phyloP scores from a whole-genome alignment of 495 filamentous ascomycete genomes.

The Hypoxylon intermedium region DNA sequence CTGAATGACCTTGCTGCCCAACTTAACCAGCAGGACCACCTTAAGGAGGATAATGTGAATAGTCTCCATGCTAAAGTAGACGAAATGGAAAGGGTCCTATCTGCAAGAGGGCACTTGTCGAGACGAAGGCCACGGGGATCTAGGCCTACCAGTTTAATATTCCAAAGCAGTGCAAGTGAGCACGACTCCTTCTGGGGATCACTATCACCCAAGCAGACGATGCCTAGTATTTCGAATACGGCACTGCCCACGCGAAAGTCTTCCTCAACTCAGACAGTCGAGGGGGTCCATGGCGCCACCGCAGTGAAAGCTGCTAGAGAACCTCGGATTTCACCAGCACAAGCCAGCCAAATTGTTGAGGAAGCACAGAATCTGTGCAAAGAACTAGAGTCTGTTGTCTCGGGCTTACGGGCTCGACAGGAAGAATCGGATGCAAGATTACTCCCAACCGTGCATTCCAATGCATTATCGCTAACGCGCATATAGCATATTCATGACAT shows the following conservation, averaged over 20 bases:
- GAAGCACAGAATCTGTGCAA: constrained; percentile 51
- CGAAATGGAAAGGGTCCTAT: constrained; percentile 52
- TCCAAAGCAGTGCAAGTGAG: constrained; percentile 13
- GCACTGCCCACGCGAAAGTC: constrained; percentile 22
- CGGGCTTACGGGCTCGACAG: constrained; percentile 50
- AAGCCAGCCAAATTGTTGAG: constrained; percentile 44
- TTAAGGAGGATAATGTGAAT: constrained; percentile 42
- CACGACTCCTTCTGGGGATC: constrained; percentile 33
- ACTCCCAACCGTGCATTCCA: constrained; percentile 1
- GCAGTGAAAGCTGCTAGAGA: not conserved
- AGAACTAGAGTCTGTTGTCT: constrained; percentile 47
- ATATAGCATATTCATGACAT: constrained; percentile 61
- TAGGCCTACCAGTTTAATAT: constrained; percentile 23
- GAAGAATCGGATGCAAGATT: constrained; percentile 59
- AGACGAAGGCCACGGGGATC: constrained; percentile 23
- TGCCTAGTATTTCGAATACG: constrained; percentile 29
- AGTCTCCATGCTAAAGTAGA: constrained; percentile 52
- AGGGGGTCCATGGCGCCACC: not conserved
- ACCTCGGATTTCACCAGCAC: constrained; percentile 24
- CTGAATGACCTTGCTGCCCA: constrained; percentile 54
- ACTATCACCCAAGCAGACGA: constrained; percentile 22
- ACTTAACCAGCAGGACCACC: constrained; percentile 39
- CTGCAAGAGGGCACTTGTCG: constrained; percentile 27
- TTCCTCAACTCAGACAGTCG: constrained; percentile 18
- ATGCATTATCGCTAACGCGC: constrained; percentile 4